These are phyloP conservation scores for Casaregolazyma suthepensis DNA, from an alignment of 1,139 yeast genomes.

Conservation along the genomic window DNA sequence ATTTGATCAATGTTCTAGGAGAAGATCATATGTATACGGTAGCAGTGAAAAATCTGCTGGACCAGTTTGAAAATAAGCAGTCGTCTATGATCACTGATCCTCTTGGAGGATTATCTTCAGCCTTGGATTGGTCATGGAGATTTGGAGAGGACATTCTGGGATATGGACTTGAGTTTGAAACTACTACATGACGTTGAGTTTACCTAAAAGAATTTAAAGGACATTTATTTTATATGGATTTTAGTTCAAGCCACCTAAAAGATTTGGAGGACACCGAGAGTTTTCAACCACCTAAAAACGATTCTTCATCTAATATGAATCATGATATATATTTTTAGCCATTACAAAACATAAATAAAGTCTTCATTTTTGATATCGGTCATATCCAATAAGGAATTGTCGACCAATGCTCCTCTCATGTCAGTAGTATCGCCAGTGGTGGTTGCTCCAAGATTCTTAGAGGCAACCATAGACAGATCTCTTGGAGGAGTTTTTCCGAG, in stretches of 20 bases:
- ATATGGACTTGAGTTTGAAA: background rate
- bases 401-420: conserved; percentile 1
- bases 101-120: background rate
- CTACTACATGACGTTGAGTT: background rate
- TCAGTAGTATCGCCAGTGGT: background rate
- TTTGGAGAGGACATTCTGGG: background rate
- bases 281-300: background rate
- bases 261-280: too few species aligned
- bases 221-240: background rate
- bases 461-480: conserved; percentile 12
- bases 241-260: too few species aligned
- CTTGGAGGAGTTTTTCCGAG: conserved; percentile 13
- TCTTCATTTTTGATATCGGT: conserved; percentile 12
- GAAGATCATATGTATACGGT: conserved; percentile 1
- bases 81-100: background rate
- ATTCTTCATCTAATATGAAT: background rate
- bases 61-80: conserved; percentile 1
- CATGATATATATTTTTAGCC: background rate
- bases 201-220: background rate
- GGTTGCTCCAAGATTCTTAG: background rate
- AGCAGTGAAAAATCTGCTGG: conserved; percentile 5
- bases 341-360: conserved; percentile 7
- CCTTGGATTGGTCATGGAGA: background rate
- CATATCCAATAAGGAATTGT: conserved; percentile 10
- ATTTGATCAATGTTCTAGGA: conserved; percentile 1